phyloP scores from a whole-genome alignment of 2,329 filamentous ascomycete genomes.

The Trichoderma sp. region DNA sequence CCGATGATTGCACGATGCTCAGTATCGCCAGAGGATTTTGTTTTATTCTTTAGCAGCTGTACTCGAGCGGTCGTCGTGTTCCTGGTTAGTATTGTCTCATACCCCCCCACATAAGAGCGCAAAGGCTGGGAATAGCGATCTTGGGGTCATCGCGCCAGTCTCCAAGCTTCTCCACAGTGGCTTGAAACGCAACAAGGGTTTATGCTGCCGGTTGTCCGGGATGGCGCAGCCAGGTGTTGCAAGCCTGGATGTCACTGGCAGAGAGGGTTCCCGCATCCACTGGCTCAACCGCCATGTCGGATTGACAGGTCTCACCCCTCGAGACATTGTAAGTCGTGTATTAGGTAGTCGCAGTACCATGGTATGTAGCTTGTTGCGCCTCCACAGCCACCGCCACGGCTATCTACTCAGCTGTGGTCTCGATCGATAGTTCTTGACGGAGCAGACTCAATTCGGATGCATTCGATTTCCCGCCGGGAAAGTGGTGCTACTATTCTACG shows the following conservation, averaged over 20 bases:
- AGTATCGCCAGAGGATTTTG: background rate
- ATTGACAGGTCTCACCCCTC: constrained; percentile 22
- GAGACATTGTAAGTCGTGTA: background rate
- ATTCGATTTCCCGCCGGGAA: background rate
- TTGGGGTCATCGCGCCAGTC: constrained; percentile 25
- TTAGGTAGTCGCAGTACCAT: background rate
- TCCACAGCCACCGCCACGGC: constrained; percentile 18
- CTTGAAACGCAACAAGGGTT: constrained; percentile 26
- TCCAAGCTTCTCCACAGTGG: constrained; percentile 23
- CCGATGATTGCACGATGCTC: background rate
- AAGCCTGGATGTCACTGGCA: constrained; percentile 21
- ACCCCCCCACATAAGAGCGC: background rate
- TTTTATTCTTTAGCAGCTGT: background rate
- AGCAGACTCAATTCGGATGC: background rate
- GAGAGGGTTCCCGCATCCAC: constrained; percentile 8
- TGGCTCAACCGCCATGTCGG: constrained; percentile 23
- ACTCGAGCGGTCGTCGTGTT: background rate
- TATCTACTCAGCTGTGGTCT: background rate
- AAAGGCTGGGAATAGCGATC: constrained; percentile 16
- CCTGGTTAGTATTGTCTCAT: background rate
- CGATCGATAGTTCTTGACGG: background rate
- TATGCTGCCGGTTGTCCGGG: constrained; percentile 7
- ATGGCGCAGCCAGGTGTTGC: constrained; percentile 24
- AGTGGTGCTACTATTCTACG: background rate
- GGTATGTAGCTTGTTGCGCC: background rate